Base-by-base conservation (phyloP, 2,329 filamentous ascomycete species). In the Cercospora brassicicola region DNA sequence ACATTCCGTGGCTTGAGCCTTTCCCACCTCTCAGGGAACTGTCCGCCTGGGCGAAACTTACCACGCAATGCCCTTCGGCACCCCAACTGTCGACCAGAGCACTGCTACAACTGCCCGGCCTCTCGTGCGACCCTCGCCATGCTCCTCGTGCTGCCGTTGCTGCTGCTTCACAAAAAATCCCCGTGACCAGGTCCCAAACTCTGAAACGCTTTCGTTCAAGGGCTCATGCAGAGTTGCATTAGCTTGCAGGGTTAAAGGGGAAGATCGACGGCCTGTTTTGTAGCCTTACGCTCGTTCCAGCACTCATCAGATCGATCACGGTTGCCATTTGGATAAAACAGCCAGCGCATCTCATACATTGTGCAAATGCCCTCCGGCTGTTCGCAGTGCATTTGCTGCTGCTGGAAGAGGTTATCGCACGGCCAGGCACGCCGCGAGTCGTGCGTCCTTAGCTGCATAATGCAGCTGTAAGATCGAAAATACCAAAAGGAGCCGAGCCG, bases 221-320 rank as follows among this genome's bases (percentile, higher is more conserved):
- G 51, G 48, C 62, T 64, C 61, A 36, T 63, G 61, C 61, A 63
- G 26, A 63, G 45, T 53, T 63, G 62, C 62, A 64, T 64, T 59
- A 57, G 53, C 20, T 15, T 59, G 20, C 62, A 64, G 62, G 62
- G 62, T 42, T 18, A 64, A 42, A 55, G 53, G 62, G 53, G 51
- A 48, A 39, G 62, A 64, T 64, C 53, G 53, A 45, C 62, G 48
- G 31, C 53, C 23, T 48, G 39, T 42, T 64, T 64, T 28, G 33
- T 36, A 59, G 62, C 62, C 62, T 59, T 53, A 59, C 62, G 62
- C 53, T 64, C 53, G 51, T 31, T 30, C 23, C 55, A 57, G 31
- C n/a, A 45, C 18, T 30, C 48, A 31, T n/a, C 36, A 59, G 20
- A 64, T 64, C 62, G 20, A 45, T 45, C 15, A 57, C 18, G 48